Base-by-base conservation (phyloP, 768 basidiomycete species). In the Leccinum subgranulosum region DNA sequence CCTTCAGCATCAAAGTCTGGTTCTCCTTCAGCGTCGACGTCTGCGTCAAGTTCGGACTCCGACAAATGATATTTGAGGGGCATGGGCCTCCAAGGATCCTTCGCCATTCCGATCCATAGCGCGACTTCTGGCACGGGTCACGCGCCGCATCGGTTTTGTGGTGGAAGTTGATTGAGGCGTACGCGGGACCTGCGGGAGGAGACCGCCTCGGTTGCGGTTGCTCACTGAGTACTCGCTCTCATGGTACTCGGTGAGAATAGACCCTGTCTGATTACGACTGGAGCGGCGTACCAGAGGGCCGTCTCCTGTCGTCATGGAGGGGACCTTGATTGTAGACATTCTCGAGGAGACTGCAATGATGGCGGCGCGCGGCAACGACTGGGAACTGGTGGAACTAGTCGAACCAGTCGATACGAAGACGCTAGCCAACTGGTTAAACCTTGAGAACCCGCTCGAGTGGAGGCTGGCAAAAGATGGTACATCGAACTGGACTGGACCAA, bases 31-130 rank as follows among this genome's bases (percentile, higher is more conserved):
- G 67, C 77, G 28, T 77, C 74, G 6, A 63, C 65, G 41, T 74
- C 72, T n/a, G 55, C 64, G 14, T 73, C 75, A 0, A 69, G 62
- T 53, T 77, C 79, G 0, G 34, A 17, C 34, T 15, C 15, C 15
- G 34, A 36, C 15, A 3, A 74, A 73, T 3, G 71, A 72, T 6
- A 72, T 77, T 12, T 70, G 81, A 11, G 74, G 77, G 5, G 75
- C 79, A 23, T 84, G n/a, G n/a, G n/a, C 82, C 48, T 83, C 86
- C n/a, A 81, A 64, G 8, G 83, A 84, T 1, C 80, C 85, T 53
- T 83, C 81, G 33, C 81, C 84, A 49, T 79, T 79, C 51, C 81
- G 79, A 11, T 71, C 62, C 14, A 59, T 50, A 19, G 55, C 53
- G 49, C 55, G 57, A 59, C 57, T 69, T 57, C 5, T 74, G 58